Base-by-base conservation (phyloP, 225 moss, liverwort and hornwort species). In the Thuidium tamariscinum region DNA sequence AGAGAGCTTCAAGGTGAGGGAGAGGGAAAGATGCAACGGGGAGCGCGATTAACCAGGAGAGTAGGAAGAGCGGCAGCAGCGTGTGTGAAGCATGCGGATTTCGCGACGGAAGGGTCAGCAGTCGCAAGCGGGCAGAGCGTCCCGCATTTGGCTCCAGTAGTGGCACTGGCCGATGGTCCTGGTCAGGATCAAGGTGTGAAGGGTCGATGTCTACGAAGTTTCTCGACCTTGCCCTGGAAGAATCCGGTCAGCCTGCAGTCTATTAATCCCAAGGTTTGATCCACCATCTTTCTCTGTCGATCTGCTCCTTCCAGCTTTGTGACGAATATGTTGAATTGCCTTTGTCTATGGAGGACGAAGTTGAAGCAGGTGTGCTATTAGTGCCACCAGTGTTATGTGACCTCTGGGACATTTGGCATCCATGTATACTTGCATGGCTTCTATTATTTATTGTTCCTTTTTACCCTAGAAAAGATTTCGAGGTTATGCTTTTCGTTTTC, bases 201-300 rank as follows among this genome's bases (percentile, higher is more conserved):
- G 48, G 77, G 74, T 62, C 90, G 85, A 71, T 68, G 87, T 80
- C 81, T 84, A 59, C 88, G 94, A 69, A 85, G 84, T 78, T 94
- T 96, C 74, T 96, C 95, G 27, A 88, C 93, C 69, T 91, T 96
- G 85, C 93, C 97, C 22, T 95, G 96, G 97, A 94, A 90, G 83
- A 91, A 95, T 86, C 96, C 96, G 39, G 88, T 97, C 69, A 88
- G 94, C 41, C 85, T 97, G 59, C 83, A 95, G 78, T 90, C 85
- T 46, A 95, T 97, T 59, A 97, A 96, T 72, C 97, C 97, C 25
- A 96, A 94, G 94, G 96, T 97, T 74, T 22, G 75, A 74, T 87
- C 77, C 65, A 49, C 82, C 71, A 39, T 91, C 78, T 72, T 39
- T 74, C 66, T 75, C 26, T 54, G 48, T 76, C 37, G 22, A 26